A percentile compares a stretch with the other conserved stretches of the same genome.
These are phyloP conservation scores for Oldenlandia corymbosa DNA, from an alignment of 257 asterid genomes.

Conservation along the genomic window DNA sequence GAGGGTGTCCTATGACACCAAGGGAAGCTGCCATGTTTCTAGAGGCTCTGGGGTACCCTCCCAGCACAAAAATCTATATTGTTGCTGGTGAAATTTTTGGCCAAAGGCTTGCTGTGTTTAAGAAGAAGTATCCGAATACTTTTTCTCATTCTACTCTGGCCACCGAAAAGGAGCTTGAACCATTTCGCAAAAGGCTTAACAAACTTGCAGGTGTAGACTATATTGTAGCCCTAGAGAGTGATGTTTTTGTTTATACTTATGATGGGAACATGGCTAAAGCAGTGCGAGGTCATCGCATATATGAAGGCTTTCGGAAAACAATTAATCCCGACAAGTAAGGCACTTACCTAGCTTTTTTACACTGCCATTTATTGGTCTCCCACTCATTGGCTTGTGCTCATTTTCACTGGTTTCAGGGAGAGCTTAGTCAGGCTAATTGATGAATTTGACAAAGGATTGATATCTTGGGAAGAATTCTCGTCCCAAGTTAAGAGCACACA, in stretches of 20 bases:
- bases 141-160: slow-evolving; percentile 33
- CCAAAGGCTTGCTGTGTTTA: slow-evolving; percentile 14
- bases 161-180: slow-evolving; percentile 29
- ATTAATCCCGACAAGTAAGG: slow-evolving; percentile 37
- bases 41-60: slow-evolving; percentile 34
- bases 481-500: slow-evolving; percentile 21
- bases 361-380: background rate
- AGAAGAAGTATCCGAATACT: slow-evolving; percentile 28
- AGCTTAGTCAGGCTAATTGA: slow-evolving; percentile 26
- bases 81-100: slow-evolving; percentile 34
- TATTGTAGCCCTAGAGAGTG: slow-evolving; percentile 29
- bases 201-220: slow-evolving; percentile 44
- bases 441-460: slow-evolving; percentile 21
- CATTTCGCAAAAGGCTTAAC: slow-evolving; percentile 18
- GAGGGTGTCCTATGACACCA: slow-evolving; percentile 41
- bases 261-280: slow-evolving; percentile 46
- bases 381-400: background rate
- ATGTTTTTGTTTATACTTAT: slow-evolving; percentile 35
- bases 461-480: slow-evolving; percentile 29
- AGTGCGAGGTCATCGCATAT: slow-evolving; percentile 39
- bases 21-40: slow-evolving; percentile 40
- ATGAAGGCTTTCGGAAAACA: slow-evolving; percentile 32
- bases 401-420: slow-evolving; percentile 16
- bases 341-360: background rate
- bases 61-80: slow-evolving; percentile 27